Base-by-base conservation (phyloP, 495 filamentous ascomycete genomes). In the Podospora fimiseda region DNA sequence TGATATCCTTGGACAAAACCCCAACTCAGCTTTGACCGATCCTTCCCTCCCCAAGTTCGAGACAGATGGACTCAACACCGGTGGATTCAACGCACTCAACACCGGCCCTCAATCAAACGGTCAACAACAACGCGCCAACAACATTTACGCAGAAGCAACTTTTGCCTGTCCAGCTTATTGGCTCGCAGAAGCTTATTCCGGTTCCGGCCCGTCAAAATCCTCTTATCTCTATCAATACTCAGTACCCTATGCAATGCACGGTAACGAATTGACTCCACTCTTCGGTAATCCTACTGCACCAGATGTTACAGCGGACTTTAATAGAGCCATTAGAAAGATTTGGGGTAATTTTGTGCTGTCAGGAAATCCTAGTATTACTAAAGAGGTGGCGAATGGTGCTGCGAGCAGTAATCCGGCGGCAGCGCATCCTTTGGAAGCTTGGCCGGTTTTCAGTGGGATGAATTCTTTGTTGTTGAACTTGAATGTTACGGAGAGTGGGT, bases 91-190 rank as follows among this genome's bases (percentile, higher is more conserved):
- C 19, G 62, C 64, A 19, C 52, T 67, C 43, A 57, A 57, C 33
- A 42, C 63, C 6, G 61, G 62, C 1, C 51, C 46, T 9, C 50
- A 20, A 36, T 58, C 62, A 52, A 65, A 62, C 43, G 66, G 64
- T 56, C 64, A 67, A 55, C 60, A 63, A 46, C 66, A 69, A 55
- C 62, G 64, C 39, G 66, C 44, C 52, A 64, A 77, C 69, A 80
- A 82, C 61, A 69, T 86, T 48, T 80, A 77, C 48, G 78, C 77
- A 50, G 84, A 87, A 62, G 77, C 74, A 11, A 79, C 73, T 6
- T 85, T 86, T 48, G 68, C 72, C 56, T 87, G 82, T 55, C 80
- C 82, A 0, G 71, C 79, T 0, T 79, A 83, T 60, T 87, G 81
- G 82, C 69, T 86, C 33, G 81, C 79, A 8, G 73, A 78, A 23